Evolutionary conservation across 805 yeast genomes (phyloP).

Genomic region (Candida quercuum): DNA sequence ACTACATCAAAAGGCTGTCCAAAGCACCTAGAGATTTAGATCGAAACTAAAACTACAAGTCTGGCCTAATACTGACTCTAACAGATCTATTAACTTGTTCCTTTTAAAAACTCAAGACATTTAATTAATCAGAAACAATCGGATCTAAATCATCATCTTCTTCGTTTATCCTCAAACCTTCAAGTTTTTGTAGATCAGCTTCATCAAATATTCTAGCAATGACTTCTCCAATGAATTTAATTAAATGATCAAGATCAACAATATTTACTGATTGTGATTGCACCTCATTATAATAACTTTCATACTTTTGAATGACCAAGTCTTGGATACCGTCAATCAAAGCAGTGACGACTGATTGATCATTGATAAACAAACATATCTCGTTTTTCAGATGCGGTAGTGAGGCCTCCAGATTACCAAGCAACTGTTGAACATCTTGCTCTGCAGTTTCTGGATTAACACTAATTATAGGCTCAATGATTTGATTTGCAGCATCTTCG

Average conservation of each 20-base stretch:
- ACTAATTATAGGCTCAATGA: constrained; percentile 41
- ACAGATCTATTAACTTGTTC: background rate
- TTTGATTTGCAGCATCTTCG: constrained; percentile 43
- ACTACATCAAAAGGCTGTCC: no score
- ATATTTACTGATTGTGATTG: constrained; percentile 33
- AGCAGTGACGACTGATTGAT: constrained; percentile 43
- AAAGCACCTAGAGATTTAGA: no score
- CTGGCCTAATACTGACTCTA: no score
- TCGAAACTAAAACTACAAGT: no score
- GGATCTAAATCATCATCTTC: constrained; percentile 13
- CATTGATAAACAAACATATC: constrained; percentile 50
- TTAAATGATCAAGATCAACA: constrained; percentile 60
- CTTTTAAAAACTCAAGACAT: background rate
- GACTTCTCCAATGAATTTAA: constrained; percentile 38
- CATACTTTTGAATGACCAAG: constrained; percentile 52
- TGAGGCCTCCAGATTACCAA: constrained; percentile 43
- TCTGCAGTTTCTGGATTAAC: constrained; percentile 21
- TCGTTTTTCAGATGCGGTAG: constrained; percentile 52
- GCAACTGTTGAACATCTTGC: constrained; percentile 35
- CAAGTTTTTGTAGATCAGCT: constrained; percentile 8
- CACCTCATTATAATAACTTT: constrained; percentile 38
- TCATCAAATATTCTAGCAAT: constrained; percentile 27
- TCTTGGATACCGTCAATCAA: constrained; percentile 65
- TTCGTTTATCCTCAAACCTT: background rate
- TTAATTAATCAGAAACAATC: constrained; percentile 2